Evolutionary conservation across 2,329 filamentous ascomycete species (phyloP).

Genomic region (Diaporthe vexans): DNA sequence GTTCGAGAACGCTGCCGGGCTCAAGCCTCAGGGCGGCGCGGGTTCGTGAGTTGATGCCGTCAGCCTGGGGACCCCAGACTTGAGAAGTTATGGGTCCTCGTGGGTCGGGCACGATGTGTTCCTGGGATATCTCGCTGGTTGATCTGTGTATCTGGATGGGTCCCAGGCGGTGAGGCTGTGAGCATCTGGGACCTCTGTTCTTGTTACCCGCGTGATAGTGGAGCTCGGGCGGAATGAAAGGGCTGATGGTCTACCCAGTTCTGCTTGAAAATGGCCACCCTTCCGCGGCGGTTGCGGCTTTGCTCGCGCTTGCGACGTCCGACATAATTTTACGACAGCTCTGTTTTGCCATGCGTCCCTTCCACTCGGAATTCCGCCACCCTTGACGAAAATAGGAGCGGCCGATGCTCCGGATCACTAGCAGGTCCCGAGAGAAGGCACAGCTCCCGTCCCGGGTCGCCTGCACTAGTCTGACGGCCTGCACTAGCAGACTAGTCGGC

Average conservation of each 20-base stretch:
- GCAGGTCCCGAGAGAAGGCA: conserved; percentile 17
- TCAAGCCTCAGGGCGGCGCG: conserved; percentile 27
- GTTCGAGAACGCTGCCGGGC: conserved; percentile 31
- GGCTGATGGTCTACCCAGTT: background rate
- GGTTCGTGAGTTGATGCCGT: conserved; percentile 22
- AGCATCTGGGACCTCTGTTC: background rate
- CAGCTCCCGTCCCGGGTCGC: conserved; percentile 19
- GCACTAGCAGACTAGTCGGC: background rate
- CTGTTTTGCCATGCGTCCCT: background rate
- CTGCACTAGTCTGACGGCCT: background rate
- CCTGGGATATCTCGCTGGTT: conserved; percentile 24
- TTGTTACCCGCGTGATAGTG: background rate
- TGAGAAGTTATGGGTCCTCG: conserved; percentile 16
- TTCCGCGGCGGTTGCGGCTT: background rate
- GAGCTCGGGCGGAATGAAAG: conserved; percentile 11
- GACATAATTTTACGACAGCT: background rate
- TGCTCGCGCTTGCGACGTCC: background rate
- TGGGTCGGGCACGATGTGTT: conserved; percentile 20
- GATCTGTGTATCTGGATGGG: background rate
- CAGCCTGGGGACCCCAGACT: conserved; percentile 32
- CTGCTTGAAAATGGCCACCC: background rate
- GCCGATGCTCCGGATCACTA: conserved; percentile 10
- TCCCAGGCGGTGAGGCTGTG: conserved; percentile 30
- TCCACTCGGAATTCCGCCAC: background rate
- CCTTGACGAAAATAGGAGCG: conserved; percentile 21